These are phyloP conservation scores for Phialophora macrospora DNA, from an alignment of 2,329 filamentous ascomycete genomes.

Conservation along the genomic window DNA sequence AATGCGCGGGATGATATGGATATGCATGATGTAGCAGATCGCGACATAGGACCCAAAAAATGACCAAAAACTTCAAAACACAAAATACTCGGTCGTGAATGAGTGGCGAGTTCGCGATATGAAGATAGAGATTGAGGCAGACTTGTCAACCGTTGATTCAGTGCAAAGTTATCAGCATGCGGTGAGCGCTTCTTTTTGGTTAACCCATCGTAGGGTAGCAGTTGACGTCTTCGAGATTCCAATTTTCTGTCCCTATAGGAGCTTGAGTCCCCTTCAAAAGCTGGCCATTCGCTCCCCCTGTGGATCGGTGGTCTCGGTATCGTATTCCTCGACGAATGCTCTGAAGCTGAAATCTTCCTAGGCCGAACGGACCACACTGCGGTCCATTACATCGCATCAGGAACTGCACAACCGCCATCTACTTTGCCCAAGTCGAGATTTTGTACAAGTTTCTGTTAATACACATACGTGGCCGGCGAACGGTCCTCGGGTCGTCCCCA, in stretches of 20 bases:
- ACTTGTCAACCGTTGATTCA: not conserved
- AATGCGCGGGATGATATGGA: not conserved
- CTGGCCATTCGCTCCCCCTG: not conserved
- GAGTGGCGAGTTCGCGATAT: not conserved
- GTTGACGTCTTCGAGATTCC: not conserved
- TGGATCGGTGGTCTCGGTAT: not conserved
- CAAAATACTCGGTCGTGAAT: not conserved
- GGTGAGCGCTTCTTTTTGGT: not conserved
- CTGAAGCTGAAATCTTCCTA: not conserved
- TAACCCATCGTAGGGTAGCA: too few species aligned
- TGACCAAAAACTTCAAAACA: not conserved
- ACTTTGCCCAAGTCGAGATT: not conserved
- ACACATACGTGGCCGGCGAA: not conserved
- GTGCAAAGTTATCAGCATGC: not conserved
- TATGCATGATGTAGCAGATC: not conserved
- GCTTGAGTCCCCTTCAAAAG: not conserved
- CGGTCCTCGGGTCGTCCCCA: not conserved
- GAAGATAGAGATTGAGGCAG: not conserved
- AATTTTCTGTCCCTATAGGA: not conserved
- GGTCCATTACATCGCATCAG: not conserved
- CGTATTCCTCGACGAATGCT: not conserved
- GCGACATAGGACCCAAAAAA: not conserved
- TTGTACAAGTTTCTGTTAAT: not conserved
- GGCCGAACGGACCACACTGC: not conserved
- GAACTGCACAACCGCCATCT: not conserved